Base-by-base conservation (phyloP, 169 alveolate species). In the Plasmodium vinckei region DNA sequence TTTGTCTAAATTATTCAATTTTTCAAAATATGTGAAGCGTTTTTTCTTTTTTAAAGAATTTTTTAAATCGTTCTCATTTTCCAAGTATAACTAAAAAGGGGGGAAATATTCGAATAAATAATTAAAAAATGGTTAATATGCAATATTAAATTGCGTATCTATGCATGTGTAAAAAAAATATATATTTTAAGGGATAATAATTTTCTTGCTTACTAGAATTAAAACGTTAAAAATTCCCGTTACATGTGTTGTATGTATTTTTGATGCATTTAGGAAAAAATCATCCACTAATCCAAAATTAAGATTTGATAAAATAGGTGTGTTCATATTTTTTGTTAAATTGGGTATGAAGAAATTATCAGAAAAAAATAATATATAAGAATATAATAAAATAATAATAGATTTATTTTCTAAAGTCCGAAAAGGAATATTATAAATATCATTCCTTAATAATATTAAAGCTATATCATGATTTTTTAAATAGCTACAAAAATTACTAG, bases 341-440 rank as follows among this genome's bases (percentile, higher is more conserved):
- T 17, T 5, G 13, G 21, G 21, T 44, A 23, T 42, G 13, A 60
- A 75, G 63, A 75, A 75, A 1, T 60, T 44, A 49, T 75, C 77
- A 53, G 39, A 64, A 42, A 61, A 75, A 63, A 75, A 75, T 75
- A 75, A 56, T 67, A 75, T 39, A 23, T 54, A 75, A 15, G 75
- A 75, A 27, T 75, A 75, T 9, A 75, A 57, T 42, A 75, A 75
- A 75, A 75, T 75, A 21, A 75, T 63, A 17, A 54, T 19, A 0
- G 88, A 61, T 10, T 64, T 63, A 7, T 25, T 61, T 63, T 75
- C 88, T 42, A 75, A 42, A 27, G 63, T 19, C 39, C 73, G 73
- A 63, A 75, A 75, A 25, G 88, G 88, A 49, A 75, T 63, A 67
- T 75, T 44, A 63, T 75, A 75, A 44, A 75, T 67, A 17, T 67